Evolutionary conservation across 2,329 filamentous ascomycete genomes (phyloP), one percentile per base, ranked within the genome.

Genomic region (Ophiocordyceps camponoti-rufipedis): DNA sequence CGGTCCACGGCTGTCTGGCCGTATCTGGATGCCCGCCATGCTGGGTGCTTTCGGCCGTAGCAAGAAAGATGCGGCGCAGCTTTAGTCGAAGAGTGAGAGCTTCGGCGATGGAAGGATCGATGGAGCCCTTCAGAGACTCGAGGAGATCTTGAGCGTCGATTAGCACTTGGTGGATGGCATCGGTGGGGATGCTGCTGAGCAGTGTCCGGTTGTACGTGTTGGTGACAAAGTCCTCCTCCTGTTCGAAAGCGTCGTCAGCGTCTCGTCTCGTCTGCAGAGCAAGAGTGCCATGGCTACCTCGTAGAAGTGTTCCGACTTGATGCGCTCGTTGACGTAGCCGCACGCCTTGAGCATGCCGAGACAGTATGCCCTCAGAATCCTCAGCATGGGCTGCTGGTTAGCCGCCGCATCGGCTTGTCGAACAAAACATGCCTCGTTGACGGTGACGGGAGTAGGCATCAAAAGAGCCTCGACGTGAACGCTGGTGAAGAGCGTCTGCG

Each of bases 141-240:
- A 85, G 54, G 49, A 75, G 64, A 12, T 59, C 58, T n/a, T 72
- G 61, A 5, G 78, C 78, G 32, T 72, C 64, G 23, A 71, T 60
- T 18, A 86, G 61, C 28, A 71, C 58, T 9, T 65, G 60, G 40
- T 70, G 64, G 23, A 86, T 69, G n/a, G 72, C 67, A 5, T 69
- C 64, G 2, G 70, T 61, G 14, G 74, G 66, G 47, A 89, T 70
- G 13, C 71, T 64, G 28, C 78, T 75, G 7, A 96, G 70, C 1
- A 98, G 67, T 12, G 76, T 78, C 35, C 88, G 76, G 52, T 87
- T 82, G 58, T 91, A 96, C 0, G 88, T 83, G 59, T 94, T 87
- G 7, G 86, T 88, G 18, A 93, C 85, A 58, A 98, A 95, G 56
- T 98, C 91, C 62, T 98, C 91, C 63, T 98, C 91, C 80, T 89